phyloP scores from a whole-genome alignment of 192 early-diverging fungal species.

The Coemansia sp. region DNA sequence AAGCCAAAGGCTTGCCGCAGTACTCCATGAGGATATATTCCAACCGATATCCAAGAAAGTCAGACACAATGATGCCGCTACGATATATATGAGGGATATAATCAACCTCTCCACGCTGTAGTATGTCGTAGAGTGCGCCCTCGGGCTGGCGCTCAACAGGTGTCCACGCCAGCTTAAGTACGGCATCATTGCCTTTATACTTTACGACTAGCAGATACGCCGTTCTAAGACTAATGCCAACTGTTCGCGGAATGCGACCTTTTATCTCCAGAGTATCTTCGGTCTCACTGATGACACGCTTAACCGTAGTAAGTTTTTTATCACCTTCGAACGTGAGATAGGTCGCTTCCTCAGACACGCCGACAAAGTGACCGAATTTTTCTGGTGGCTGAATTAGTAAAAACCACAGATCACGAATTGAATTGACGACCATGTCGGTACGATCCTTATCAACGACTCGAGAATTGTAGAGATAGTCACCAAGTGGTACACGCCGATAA shows the following conservation, averaged over 20 bases:
- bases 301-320: neutral
- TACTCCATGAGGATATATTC: slow-evolving; percentile 12
- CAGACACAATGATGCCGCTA: neutral
- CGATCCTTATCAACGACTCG: neutral
- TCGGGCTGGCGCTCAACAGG: neutral
- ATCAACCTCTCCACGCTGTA: neutral
- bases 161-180: slow-evolving; percentile 13
- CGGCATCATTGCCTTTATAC: neutral
- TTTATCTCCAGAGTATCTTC: neutral
- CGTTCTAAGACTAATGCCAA: neutral
- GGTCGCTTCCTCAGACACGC: no score
- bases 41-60: slow-evolving; percentile 1
- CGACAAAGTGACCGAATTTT: slow-evolving; percentile 6
- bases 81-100: neutral
- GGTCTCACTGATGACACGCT: no score
- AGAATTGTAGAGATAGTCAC: neutral
- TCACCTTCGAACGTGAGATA: neutral
- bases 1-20: neutral
- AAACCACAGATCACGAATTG: neutral
- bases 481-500: neutral
- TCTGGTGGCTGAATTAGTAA: neutral
- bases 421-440: neutral
- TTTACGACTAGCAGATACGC: neutral
- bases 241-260: neutral
- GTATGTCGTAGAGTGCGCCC: slow-evolving; percentile 7